Base-by-base conservation (phyloP, 2,329 filamentous ascomycete genomes). In the Botrytis hyacinthi region DNA sequence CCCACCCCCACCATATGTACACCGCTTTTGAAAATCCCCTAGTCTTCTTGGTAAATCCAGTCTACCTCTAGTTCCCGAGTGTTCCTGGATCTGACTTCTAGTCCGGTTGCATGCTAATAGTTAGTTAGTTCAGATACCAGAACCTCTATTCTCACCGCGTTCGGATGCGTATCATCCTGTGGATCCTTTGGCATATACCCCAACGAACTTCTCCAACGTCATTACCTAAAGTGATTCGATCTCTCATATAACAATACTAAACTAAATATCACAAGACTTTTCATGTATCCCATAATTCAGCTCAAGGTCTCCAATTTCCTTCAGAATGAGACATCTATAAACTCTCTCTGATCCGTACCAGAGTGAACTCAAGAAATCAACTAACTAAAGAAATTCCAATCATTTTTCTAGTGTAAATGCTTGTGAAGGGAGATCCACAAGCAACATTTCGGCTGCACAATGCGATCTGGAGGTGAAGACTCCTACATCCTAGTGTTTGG, bases 251-350 rank as follows among this genome's bases (percentile, higher is more conserved):
- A 18, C 1, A 57, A 2, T 18, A 9, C n/a, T n/a, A 29, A 16
- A 8, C 16, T 8, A 0, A 8, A 7, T 7, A 1, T 16, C 26
- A n/a, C 14, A 29, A 12, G 5, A 0, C 12, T 16, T 51, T 16
- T 54, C 48, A 7, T n/a, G 26, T 54, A 29, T n/a, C 12, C 5
- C 12, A 54, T 6, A 60, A 1, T 22, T 37, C 10, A 37, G 20
- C 18, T 37, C 3, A 20, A 35, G 10, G 10, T 12, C 2, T 9
- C 9, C 2, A 26, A 3, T 12, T 26, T 37, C 12, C 32, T 37
- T 35, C 20, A 60, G 22, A 20, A 37, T 12, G 12, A 60, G 20
- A 60, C 4, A 7, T 60, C 20, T 60, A 8, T 3, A 60, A 37
- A 16, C 29, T 4, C 0, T 22, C 1, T 12, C 3, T 7, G 2